Evolutionary conservation across 257 asterid species (phyloP).

Genomic region (Solanum neorickii): DNA sequence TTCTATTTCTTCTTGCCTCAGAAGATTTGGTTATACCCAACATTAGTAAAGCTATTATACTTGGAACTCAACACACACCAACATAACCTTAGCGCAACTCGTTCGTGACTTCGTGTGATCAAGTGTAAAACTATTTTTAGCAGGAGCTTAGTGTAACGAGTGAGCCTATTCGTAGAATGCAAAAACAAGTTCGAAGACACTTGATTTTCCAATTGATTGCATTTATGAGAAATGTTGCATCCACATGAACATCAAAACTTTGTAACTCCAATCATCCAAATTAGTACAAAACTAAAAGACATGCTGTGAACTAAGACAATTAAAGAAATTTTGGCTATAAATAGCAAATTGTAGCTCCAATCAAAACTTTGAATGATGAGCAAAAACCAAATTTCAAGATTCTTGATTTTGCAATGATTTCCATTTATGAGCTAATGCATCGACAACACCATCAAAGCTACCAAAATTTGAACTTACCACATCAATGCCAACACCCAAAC

Average conservation of each 20-base stretch:
- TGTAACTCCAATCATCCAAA: conserved; percentile 11
- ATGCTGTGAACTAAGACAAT: not conserved
- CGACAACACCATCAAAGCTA: conserved; percentile 63
- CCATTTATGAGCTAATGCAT: conserved; percentile 43
- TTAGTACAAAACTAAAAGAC: not conserved
- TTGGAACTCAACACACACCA: not conserved
- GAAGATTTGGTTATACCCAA: not conserved
- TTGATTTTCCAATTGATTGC: conserved; percentile 5
- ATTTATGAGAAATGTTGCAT: conserved; percentile 27
- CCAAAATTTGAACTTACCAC: conserved; percentile 60
- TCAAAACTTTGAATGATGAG: not conserved
- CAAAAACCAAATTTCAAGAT: not conserved
- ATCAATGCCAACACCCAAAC: conserved; percentile 64
- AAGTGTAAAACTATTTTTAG: not conserved
- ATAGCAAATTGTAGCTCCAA: not conserved
- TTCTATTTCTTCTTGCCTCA: not conserved
- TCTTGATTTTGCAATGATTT: conserved; percentile 5
- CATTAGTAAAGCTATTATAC: not conserved
- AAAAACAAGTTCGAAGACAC: not conserved
- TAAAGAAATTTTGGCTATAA: not conserved
- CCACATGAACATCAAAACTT: conserved; percentile 45
- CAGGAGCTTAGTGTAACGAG: not conserved
- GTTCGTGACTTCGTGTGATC: not conserved
- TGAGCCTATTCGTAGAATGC: not conserved
- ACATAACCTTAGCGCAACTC: not conserved